Conservation (phyloP, 2,329 filamentous ascomycete genomes). For the Fusarium brachygibbosum region DNA sequence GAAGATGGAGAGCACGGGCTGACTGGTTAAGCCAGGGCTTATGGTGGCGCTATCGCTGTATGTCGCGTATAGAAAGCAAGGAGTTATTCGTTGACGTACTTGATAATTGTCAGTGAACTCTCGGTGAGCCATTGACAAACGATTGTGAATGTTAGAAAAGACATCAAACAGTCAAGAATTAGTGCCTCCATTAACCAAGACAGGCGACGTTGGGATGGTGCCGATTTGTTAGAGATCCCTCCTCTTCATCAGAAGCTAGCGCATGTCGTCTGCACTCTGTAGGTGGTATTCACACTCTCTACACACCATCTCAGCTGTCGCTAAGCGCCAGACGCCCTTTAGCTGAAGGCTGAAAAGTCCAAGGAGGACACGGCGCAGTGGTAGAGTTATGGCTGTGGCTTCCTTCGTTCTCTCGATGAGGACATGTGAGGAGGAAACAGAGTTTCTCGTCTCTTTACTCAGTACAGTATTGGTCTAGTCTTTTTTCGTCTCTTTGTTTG, state of each 20-base stretch:
- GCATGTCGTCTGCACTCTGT: constrained; percentile 15
- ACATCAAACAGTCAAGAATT: constrained; percentile 8
- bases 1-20: constrained; percentile 1
- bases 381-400: background rate
- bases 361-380: constrained; percentile 16
- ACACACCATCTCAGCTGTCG: constrained; percentile 42
- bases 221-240: constrained; percentile 32
- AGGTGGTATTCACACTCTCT: constrained; percentile 30
- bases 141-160: background rate
- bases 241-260: constrained; percentile 30
- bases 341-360: constrained; percentile 9
- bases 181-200: constrained; percentile 6
- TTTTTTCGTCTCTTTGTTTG: constrained; percentile 13
- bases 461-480: background rate
- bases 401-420: constrained; percentile 11
- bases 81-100: background rate
- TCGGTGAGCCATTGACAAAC: background rate
- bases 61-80: constrained; percentile 6
- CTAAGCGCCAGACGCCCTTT: constrained; percentile 40
- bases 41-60: background rate
- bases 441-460: constrained; percentile 12
- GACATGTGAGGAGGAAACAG: constrained; percentile 33
- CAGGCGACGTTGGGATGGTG: constrained; percentile 23
- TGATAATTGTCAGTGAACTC: background rate
- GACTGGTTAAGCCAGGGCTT: background rate